A percentile compares a stretch with the other conserved stretches of the same genome.
Evolutionary conservation across 116 monocot species (phyloP).

Genomic region (Zostera marina): DNA sequence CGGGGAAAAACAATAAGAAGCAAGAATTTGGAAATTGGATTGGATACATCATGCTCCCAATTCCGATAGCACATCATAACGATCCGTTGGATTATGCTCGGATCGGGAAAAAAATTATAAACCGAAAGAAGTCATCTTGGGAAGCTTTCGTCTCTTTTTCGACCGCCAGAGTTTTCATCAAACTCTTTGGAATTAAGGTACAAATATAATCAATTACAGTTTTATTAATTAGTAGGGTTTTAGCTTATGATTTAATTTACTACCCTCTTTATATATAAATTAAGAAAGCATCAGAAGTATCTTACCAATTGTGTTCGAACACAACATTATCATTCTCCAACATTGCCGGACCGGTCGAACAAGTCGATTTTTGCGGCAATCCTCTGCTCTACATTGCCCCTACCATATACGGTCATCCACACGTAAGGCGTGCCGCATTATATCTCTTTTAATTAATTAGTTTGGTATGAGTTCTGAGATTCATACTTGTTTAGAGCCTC

Average conservation of each 20-base stretch:
- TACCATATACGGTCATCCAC: conserved; percentile 36
- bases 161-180: conserved; percentile 14
- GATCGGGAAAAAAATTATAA: conserved; percentile 17
- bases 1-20: background rate
- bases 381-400: conserved; percentile 37
- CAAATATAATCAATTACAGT: too few species aligned
- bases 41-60: conserved; percentile 32
- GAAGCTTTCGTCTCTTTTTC: conserved; percentile 32
- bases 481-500: conserved; percentile 26
- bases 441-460: too few species aligned
- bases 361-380: conserved; percentile 30
- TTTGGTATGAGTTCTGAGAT: background rate
- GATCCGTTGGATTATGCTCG: conserved; percentile 55
- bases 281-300: conserved; percentile 17
- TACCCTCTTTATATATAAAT: too few species aligned
- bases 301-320: conserved; percentile 18
- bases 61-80: conserved; percentile 14
- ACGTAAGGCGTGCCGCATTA: conserved; percentile 14
- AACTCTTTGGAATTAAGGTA: conserved; percentile 48
- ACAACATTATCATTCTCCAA: conserved; percentile 45
- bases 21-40: conserved; percentile 34
- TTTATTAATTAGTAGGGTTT: too few species aligned
- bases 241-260: too few species aligned
- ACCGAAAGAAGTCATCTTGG: conserved; percentile 41
- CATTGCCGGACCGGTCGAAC: conserved; percentile 33